Percentiles rank a stretch among this genome's conserved stretches.
These are phyloP conservation scores for Lachnellula willkommii DNA, from an alignment of 2,329 filamentous ascomycete species.

Conservation along the genomic window DNA sequence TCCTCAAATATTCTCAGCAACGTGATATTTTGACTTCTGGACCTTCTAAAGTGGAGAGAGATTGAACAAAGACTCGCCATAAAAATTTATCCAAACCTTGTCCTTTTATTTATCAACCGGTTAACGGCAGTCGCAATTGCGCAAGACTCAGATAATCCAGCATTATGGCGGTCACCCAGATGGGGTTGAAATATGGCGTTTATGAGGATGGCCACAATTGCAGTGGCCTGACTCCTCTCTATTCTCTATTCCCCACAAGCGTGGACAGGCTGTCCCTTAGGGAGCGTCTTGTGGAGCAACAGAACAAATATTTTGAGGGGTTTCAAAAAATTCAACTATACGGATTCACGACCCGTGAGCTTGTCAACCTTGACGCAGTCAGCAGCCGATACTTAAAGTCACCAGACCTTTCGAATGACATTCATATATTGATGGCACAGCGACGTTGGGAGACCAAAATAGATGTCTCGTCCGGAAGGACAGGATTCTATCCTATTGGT, in stretches of 20 bases:
- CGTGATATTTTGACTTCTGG: too few relatives aligned
- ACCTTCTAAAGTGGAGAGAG: too few relatives aligned
- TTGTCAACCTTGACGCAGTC: background rate
- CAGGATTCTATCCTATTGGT: background rate
- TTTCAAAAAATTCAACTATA: background rate
- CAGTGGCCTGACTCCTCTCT: background rate
- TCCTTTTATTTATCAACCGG: too few relatives aligned
- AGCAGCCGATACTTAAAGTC: background rate
- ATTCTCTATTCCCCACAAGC: background rate
- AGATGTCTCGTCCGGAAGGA: background rate
- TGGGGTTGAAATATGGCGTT: background rate
- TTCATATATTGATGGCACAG: background rate
- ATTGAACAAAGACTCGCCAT: too few relatives aligned
- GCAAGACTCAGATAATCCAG: too few relatives aligned
- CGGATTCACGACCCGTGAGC: background rate
- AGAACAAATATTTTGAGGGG: background rate
- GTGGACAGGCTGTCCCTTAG: background rate
- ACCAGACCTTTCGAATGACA: background rate
- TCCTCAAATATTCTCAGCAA: too few relatives aligned
- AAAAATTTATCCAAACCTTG: too few relatives aligned
- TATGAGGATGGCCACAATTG: background rate
- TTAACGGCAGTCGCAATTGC: too few relatives aligned
- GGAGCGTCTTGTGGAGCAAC: background rate
- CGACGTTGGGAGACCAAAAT: background rate
- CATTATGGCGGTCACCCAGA: background rate